A percentile compares a stretch with the other conserved stretches of the same genome.
These are phyloP conservation scores for Geotrichum citri-aurantii DNA, from an alignment of 1,139 yeast species.

Conservation along the genomic window DNA sequence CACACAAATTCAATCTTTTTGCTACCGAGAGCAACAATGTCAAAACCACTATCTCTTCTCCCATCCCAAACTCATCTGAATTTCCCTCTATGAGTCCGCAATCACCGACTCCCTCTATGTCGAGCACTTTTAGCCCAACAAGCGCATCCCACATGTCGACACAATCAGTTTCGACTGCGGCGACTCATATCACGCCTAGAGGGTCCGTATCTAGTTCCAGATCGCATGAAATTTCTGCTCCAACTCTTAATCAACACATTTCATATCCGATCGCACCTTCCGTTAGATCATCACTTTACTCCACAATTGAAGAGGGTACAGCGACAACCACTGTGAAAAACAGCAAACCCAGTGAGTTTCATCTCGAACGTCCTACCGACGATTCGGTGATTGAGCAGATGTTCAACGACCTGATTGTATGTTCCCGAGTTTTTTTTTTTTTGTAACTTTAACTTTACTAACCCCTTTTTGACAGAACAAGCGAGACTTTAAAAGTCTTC, in stretches of 20 bases:
- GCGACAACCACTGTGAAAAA: background rate
- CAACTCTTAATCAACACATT: slow-evolving; percentile 2
- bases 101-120: slow-evolving; percentile 10
- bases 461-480: slow-evolving; percentile 47
- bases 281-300: slow-evolving; percentile 9
- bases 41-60: slow-evolving; percentile 1
- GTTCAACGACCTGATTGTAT: slow-evolving; percentile 36
- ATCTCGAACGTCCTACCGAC: slow-evolving; percentile 27
- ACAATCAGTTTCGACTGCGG: slow-evolving; percentile 4
- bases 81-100: background rate
- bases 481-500: slow-evolving; percentile 75
- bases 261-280: background rate
- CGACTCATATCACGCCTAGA: slow-evolving; percentile 9
- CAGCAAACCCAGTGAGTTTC: slow-evolving; percentile 5
- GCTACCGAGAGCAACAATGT: background rate
- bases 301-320: slow-evolving; percentile 6
- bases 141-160: slow-evolving; percentile 9
- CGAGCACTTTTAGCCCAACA: slow-evolving; percentile 10
- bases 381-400: slow-evolving; percentile 34
- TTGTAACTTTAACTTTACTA: background rate
- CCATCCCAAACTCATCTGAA: slow-evolving; percentile 3
- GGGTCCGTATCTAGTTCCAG: slow-evolving; percentile 15
- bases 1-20: slow-evolving; percentile 1
- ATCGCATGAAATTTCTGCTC: slow-evolving; percentile 10
- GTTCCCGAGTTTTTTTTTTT: slow-evolving; percentile 9